Percentiles rank a stretch among this genome's conserved stretches.
These are phyloP conservation scores for Ceratocystis harringtonii DNA, from an alignment of 2,329 filamentous ascomycete species.

Conservation along the genomic window DNA sequence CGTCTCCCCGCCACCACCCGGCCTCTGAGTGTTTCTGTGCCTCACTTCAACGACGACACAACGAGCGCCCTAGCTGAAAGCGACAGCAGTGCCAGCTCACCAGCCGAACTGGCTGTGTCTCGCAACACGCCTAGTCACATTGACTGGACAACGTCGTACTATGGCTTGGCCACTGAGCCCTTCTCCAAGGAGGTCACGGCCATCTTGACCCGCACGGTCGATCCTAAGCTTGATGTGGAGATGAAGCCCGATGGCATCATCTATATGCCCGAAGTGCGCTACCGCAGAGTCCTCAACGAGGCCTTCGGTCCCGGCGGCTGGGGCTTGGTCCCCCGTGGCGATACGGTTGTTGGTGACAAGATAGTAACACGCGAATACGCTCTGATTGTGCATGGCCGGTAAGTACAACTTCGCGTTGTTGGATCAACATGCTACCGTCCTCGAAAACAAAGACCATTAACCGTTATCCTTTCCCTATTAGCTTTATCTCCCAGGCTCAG, in stretches of 20 bases:
- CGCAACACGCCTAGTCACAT: slow-evolving; percentile 23
- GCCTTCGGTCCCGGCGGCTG: slow-evolving; percentile 92
- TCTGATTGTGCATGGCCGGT: slow-evolving; percentile 77
- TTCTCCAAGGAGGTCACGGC: slow-evolving; percentile 57
- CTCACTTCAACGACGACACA: slow-evolving; percentile 4
- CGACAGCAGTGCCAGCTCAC: not conserved
- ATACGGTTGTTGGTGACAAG: slow-evolving; percentile 70
- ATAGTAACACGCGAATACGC: slow-evolving; percentile 83
- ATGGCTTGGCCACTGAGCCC: slow-evolving; percentile 55
- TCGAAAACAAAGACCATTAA: not conserved
- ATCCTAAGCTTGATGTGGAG: slow-evolving; percentile 60
- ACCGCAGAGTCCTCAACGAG: slow-evolving; percentile 73
- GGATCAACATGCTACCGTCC: not conserved
- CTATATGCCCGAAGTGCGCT: slow-evolving; percentile 97
- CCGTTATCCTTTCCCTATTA: slow-evolving; percentile 25
- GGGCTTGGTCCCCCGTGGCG: slow-evolving; percentile 79
- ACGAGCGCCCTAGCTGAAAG: slow-evolving; percentile 11
- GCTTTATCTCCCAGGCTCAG: slow-evolving; percentile 79
- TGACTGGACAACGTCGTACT: slow-evolving; percentile 75
- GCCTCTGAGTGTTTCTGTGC: not conserved
- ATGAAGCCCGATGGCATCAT: slow-evolving; percentile 95
- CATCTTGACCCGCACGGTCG: slow-evolving; percentile 52
- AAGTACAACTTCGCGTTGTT: slow-evolving; percentile 24
- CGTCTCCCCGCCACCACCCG: not conserved
- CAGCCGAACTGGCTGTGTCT: slow-evolving; percentile 9